phyloP scores from a whole-genome alignment of 2,329 filamentous ascomycete species.

The Colletotrichum lindemuthianum region DNA sequence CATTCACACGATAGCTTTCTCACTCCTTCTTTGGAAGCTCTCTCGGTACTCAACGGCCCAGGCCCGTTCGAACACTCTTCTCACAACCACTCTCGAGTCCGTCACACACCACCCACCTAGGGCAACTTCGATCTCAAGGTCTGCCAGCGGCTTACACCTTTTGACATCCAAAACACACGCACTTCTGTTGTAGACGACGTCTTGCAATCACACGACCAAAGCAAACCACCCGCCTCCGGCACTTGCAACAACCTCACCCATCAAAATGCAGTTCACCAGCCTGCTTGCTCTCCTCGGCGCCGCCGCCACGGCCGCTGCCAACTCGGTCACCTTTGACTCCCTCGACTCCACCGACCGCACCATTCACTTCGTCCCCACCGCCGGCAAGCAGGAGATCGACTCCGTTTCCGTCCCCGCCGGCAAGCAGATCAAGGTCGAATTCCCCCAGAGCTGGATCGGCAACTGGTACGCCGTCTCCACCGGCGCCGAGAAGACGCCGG shows the following conservation, averaged over 20 bases:
- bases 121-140: constrained; percentile 21
- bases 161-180: constrained; percentile 9
- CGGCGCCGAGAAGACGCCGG: constrained; percentile 52
- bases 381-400: constrained; percentile 47
- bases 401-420: constrained; percentile 52
- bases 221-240: constrained; percentile 33
- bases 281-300: constrained; percentile 54
- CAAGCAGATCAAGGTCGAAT: constrained; percentile 51
- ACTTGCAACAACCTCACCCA: constrained; percentile 24
- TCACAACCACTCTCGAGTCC: constrained; percentile 19
- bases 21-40: constrained; percentile 35
- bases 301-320: constrained; percentile 54
- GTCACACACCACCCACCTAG: constrained; percentile 20
- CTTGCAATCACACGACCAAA: constrained; percentile 15
- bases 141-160: constrained; percentile 29
- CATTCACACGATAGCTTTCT: constrained; percentile 30
- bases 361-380: constrained; percentile 60
- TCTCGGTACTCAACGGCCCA: constrained; percentile 16
- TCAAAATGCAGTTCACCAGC: constrained; percentile 65
- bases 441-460: constrained; percentile 58
- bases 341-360: constrained; percentile 62
- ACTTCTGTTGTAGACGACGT: constrained; percentile 33
- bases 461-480: constrained; percentile 62
- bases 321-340: constrained; percentile 67
- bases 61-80: constrained; percentile 24